These are phyloP conservation scores for Umbelopsis sp. DNA, from an alignment of 192 early-diverging fungal genomes.

Conservation along the genomic window DNA sequence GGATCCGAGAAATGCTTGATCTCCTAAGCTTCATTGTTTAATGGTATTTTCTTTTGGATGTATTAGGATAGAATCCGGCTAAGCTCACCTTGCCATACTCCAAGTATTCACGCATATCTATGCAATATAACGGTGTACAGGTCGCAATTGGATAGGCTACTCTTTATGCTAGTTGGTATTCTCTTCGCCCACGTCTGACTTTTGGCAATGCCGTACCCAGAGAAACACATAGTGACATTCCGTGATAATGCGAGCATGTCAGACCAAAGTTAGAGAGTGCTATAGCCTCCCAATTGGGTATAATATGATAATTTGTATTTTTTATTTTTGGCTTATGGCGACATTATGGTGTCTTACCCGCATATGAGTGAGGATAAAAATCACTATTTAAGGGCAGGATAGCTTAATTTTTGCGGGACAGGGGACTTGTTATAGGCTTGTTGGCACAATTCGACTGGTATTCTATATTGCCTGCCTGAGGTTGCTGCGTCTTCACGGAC, in stretches of 20 bases:
- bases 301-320: too few relatives aligned
- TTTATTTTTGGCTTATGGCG: too few relatives aligned
- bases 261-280: background rate
- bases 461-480: too few relatives aligned
- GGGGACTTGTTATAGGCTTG: too few relatives aligned
- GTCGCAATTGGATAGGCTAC: background rate
- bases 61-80: background rate
- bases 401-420: too few relatives aligned
- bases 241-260: background rate
- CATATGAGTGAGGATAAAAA: too few relatives aligned
- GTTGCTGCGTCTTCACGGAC: too few relatives aligned
- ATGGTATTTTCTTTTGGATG: background rate
- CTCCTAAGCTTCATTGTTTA: background rate
- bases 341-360: too few relatives aligned
- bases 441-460: too few relatives aligned
- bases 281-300: background rate
- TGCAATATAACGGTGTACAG: background rate
- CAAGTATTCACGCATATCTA: slow-evolving; percentile 4
- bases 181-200: background rate
- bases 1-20: slow-evolving; percentile 3
- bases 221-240: background rate
- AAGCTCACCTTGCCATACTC: slow-evolving; percentile 1
- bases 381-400: too few relatives aligned
- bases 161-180: background rate
- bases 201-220: background rate